These are phyloP conservation scores for Plenodomus tracheiphilus DNA, from an alignment of 2,329 filamentous ascomycete species.

Conservation along the genomic window DNA sequence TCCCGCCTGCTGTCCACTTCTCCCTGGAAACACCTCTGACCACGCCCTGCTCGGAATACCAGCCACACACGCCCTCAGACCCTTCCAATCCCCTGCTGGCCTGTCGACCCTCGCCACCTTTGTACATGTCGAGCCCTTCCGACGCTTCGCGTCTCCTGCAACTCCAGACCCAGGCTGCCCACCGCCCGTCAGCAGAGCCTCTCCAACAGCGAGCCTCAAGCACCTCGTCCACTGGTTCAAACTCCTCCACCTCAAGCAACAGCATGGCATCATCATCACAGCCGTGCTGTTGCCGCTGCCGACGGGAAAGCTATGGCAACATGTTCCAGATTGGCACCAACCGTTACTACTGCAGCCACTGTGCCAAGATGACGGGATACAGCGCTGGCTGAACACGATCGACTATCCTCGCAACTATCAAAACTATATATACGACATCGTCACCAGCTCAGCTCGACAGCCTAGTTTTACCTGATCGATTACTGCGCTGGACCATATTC, in stretches of 20 bases:
- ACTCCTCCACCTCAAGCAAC: slow-evolving; percentile 14
- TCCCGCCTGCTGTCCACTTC: slow-evolving; percentile 33
- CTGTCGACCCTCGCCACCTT: slow-evolving; percentile 18
- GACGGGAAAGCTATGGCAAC: slow-evolving; percentile 31
- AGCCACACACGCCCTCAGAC: slow-evolving; percentile 29
- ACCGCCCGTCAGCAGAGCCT: slow-evolving; percentile 36
- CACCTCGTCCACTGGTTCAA: slow-evolving; percentile 14
- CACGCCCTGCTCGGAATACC: slow-evolving; percentile 28
- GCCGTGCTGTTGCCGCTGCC: slow-evolving; percentile 42
- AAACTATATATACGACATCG: slow-evolving; percentile 1
- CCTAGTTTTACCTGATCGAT: not conserved
- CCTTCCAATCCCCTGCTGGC: slow-evolving; percentile 43
- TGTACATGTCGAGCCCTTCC: slow-evolving; percentile 24
- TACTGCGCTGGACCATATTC: not conserved
- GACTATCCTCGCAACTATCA: not conserved
- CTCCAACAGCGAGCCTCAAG: slow-evolving; percentile 22
- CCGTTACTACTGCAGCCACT: slow-evolving; percentile 47
- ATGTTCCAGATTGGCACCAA: slow-evolving; percentile 47
- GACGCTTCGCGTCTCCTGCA: slow-evolving; percentile 45
- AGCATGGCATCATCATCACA: slow-evolving; percentile 20
- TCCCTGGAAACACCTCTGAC: slow-evolving; percentile 37
- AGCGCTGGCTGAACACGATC: slow-evolving; percentile 32
- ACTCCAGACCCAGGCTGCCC: slow-evolving; percentile 43
- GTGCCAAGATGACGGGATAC: slow-evolving; percentile 46
- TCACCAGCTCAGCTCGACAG: slow-evolving; percentile 1